A percentile compares a stretch with the other conserved stretches of the same genome.
Conservation (phyloP, 139 green algal genomes). For the Pycnococcus provasolii region DNA sequence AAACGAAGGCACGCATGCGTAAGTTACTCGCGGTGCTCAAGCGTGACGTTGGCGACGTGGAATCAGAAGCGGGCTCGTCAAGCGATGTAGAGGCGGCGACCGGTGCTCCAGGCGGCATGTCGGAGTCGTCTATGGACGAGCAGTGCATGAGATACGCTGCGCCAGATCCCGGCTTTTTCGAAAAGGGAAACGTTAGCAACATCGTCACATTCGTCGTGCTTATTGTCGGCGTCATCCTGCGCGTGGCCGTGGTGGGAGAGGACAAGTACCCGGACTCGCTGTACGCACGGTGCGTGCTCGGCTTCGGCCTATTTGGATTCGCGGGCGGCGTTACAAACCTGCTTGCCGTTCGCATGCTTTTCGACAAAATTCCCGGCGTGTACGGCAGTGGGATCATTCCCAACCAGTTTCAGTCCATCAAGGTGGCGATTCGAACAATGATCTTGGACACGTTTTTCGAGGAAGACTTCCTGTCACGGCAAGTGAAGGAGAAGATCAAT, state of each 20-base stretch:
- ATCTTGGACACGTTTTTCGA: conserved; percentile 12
- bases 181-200: conserved; percentile 8
- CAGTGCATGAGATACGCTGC: conserved; percentile 8
- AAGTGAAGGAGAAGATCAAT: neutral
- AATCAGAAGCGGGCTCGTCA: too few relatives aligned
- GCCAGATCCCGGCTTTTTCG: neutral
- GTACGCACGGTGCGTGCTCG: neutral
- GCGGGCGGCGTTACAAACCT: conserved; percentile 11
- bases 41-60: too few relatives aligned
- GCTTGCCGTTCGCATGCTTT: conserved; percentile 11
- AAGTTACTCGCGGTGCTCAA: too few relatives aligned
- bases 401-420: conserved; percentile 14
- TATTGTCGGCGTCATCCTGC: conserved; percentile 6
- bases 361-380: conserved; percentile 8
- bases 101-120: too few relatives aligned
- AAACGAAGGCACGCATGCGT: too few relatives aligned
- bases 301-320: conserved; percentile 17
- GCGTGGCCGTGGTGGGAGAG: neutral
- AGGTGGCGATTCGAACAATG: neutral
- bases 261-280: neutral
- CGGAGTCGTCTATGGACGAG: conserved; percentile 1
- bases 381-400: conserved; percentile 12
- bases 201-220: conserved; percentile 13
- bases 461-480: neutral
- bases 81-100: too few relatives aligned